These are phyloP conservation scores for Hyaloperonospora brassicae DNA, from an alignment of 352 stramenopile species.

Conservation along the genomic window DNA sequence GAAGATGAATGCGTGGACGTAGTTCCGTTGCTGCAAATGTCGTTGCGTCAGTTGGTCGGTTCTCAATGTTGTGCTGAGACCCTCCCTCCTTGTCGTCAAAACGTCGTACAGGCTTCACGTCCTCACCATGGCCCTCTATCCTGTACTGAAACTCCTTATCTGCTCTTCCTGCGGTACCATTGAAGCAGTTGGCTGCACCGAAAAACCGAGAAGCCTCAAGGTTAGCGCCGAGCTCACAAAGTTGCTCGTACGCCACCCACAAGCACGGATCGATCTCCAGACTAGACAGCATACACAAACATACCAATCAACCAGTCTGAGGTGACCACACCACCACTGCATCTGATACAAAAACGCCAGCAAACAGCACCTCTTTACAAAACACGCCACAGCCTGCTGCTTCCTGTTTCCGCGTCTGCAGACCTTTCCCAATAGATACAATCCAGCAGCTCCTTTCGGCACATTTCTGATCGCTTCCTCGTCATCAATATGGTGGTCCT, in stretches of 20 bases:
- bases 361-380: constrained; percentile 58
- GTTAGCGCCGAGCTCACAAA: constrained; percentile 88
- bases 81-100: constrained; percentile 11
- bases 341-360: neutral
- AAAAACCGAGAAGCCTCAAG: constrained; percentile 63
- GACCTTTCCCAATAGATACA: constrained; percentile 89
- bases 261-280: constrained; percentile 88
- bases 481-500: constrained; percentile 19
- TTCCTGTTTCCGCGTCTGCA: constrained; percentile 83
- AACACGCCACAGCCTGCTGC: constrained; percentile 88
- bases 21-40: constrained; percentile 29
- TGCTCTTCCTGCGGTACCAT: constrained; percentile 8
- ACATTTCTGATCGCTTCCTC: constrained; percentile 25
- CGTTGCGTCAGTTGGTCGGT: constrained; percentile 16
- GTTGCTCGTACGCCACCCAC: constrained; percentile 89
- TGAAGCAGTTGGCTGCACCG: constrained; percentile 38
- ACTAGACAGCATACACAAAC: constrained; percentile 29
- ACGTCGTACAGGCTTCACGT: neutral
- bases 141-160: constrained; percentile 6
- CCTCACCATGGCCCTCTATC: constrained; percentile 9
- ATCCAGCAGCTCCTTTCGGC: constrained; percentile 82
- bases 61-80: constrained; percentile 6
- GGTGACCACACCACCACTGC: too few relatives aligned
- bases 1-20: constrained; percentile 18
- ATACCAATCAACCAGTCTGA: neutral